These are phyloP conservation scores for Calocera viscosa DNA, from an alignment of 768 basidiomycete genomes.

Conservation along the genomic window DNA sequence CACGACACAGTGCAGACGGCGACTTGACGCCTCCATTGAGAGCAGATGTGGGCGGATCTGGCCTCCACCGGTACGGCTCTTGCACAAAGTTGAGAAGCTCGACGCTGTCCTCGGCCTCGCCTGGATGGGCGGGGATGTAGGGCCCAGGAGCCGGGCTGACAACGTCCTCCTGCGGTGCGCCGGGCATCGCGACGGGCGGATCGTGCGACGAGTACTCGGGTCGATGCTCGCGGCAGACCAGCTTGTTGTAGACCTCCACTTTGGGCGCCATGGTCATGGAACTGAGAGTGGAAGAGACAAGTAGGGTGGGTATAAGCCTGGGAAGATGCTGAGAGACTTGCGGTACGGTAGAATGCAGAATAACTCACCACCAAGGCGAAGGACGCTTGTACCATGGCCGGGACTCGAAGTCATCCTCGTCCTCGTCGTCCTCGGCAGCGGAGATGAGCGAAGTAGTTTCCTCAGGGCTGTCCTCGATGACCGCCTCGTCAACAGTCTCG, in stretches of 20 bases:
- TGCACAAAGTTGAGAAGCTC: background rate
- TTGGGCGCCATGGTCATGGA: constrained; percentile 53
- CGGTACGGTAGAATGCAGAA: background rate
- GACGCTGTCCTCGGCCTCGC: background rate
- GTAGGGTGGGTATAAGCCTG: constrained; percentile 48
- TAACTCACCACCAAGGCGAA: constrained; percentile 54
- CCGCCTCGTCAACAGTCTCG: background rate
- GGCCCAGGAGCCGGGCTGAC: background rate
- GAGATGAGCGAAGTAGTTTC: background rate
- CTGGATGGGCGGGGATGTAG: background rate
- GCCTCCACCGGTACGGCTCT: background rate
- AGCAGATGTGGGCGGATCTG: background rate
- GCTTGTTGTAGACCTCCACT: constrained; percentile 59
- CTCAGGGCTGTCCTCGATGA: background rate
- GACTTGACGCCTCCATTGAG: background rate
- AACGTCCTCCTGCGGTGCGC: background rate
- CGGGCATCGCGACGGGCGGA: constrained; percentile 3
- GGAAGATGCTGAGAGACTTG: background rate
- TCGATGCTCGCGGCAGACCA: constrained; percentile 55
- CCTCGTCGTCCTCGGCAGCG: background rate
- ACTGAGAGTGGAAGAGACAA: constrained; percentile 44
- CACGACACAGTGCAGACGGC: constrained; percentile 36
- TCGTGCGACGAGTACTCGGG: constrained; percentile 35
- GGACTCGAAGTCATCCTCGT: background rate
- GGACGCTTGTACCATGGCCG: constrained; percentile 64